These are phyloP conservation scores for Sporisorium sorghi DNA, from an alignment of 1,284 basidiomycete species.

Conservation along the genomic window DNA sequence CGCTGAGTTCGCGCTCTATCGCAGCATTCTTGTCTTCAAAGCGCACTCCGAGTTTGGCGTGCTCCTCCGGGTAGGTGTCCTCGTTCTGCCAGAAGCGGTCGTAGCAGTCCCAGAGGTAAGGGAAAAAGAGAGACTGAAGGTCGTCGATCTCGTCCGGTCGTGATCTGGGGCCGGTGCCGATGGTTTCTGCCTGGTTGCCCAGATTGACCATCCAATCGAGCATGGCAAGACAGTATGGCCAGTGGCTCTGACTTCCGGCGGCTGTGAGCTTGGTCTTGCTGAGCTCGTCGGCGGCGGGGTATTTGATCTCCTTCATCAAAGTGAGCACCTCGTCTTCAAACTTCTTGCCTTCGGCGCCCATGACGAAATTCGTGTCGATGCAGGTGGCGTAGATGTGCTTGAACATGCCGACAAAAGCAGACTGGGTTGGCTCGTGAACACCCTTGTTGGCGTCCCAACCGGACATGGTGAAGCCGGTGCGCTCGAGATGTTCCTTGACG, in stretches of 20 bases:
- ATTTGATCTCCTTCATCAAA: slow-evolving; percentile 65
- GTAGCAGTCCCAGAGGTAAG: slow-evolving; percentile 68
- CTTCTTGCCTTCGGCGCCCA: slow-evolving; percentile 63
- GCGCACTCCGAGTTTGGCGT: slow-evolving; percentile 54
- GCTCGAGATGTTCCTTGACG: slow-evolving; percentile 58
- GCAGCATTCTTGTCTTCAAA: slow-evolving; percentile 57
- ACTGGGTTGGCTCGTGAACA: slow-evolving; percentile 66
- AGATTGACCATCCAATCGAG: slow-evolving; percentile 68
- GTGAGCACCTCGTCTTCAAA: slow-evolving; percentile 66
- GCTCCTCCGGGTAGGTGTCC: slow-evolving; percentile 67
- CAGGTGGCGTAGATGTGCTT: slow-evolving; percentile 62
- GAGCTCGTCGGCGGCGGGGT: slow-evolving; percentile 65
- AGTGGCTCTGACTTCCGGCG: slow-evolving; percentile 66
- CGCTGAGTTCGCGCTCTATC: slow-evolving; percentile 52
- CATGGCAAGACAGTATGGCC: slow-evolving; percentile 67
- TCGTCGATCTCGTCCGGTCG: slow-evolving; percentile 59
- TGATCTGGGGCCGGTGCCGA: slow-evolving; percentile 59
- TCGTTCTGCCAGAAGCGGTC: slow-evolving; percentile 68
- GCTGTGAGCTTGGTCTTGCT: slow-evolving; percentile 68
- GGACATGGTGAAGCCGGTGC: slow-evolving; percentile 62
- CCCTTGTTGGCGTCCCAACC: slow-evolving; percentile 58
- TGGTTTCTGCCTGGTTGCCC: slow-evolving; percentile 42
- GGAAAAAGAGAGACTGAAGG: slow-evolving; percentile 63
- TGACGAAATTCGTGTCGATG: slow-evolving; percentile 62
- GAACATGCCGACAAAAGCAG: slow-evolving; percentile 65